Evolutionary conservation across 768 basidiomycete species (phyloP).

Genomic region (Hericium coralloides): DNA sequence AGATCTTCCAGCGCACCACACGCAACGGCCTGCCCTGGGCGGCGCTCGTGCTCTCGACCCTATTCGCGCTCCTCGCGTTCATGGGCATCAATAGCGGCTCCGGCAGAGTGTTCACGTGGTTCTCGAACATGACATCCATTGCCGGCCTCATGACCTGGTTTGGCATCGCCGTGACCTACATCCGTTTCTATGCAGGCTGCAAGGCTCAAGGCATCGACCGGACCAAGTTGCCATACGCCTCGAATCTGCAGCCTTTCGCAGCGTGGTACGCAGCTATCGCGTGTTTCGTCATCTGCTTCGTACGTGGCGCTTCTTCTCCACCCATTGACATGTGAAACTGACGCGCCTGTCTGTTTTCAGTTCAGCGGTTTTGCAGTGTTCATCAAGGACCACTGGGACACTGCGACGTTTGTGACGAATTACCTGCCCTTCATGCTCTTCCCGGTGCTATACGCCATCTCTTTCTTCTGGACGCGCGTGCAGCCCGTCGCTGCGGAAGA

Average conservation of each 20-base stretch:
- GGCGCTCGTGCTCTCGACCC: slow-evolving; percentile 55
- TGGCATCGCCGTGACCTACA: slow-evolving; percentile 37
- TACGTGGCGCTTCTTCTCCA: slow-evolving; percentile 24
- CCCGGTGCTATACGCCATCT: slow-evolving; percentile 61
- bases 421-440: slow-evolving; percentile 62
- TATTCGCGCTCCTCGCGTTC: slow-evolving; percentile 64
- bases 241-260: slow-evolving; percentile 60
- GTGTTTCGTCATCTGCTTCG: slow-evolving; percentile 47
- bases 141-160: slow-evolving; percentile 39
- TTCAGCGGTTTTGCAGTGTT: slow-evolving; percentile 44
- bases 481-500: slow-evolving; percentile 42
- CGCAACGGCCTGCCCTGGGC: slow-evolving; percentile 69
- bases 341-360: slow-evolving; percentile 28
- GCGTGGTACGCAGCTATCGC: slow-evolving; percentile 41
- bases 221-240: slow-evolving; percentile 56
- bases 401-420: slow-evolving; percentile 68
- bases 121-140: slow-evolving; percentile 50
- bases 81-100: slow-evolving; percentile 69
- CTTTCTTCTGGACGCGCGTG: slow-evolving; percentile 44
- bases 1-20: slow-evolving; percentile 61
- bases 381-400: slow-evolving; percentile 42
- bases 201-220: slow-evolving; percentile 75
- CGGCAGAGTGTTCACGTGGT: slow-evolving; percentile 72
- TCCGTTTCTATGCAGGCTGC: slow-evolving; percentile 74
- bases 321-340: background rate